Percentiles rank a stretch among this genome's conserved stretches.
These are phyloP conservation scores for Tothia fuscella DNA, from an alignment of 2,329 filamentous ascomycete genomes.

Conservation along the genomic window DNA sequence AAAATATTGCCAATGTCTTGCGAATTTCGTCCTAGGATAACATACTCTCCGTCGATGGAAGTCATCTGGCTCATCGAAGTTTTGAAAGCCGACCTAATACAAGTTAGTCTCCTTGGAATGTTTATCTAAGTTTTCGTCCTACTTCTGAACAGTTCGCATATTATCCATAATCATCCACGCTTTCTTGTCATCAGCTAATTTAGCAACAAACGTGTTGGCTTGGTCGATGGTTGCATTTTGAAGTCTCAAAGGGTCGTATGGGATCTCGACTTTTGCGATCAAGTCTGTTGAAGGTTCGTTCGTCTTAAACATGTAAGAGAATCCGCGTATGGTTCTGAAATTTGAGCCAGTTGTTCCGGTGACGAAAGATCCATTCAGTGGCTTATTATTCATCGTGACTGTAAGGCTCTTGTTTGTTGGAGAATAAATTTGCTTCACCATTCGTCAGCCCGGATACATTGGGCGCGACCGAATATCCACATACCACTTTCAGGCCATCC, in stretches of 20 bases:
- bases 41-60: slow-evolving; percentile 21
- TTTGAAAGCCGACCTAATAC: slow-evolving; percentile 5
- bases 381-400: slow-evolving; percentile 20
- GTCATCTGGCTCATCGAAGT: slow-evolving; percentile 24
- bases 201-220: slow-evolving; percentile 14
- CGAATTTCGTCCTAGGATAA: slow-evolving; percentile 20
- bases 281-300: slow-evolving; percentile 23
- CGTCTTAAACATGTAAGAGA: slow-evolving; percentile 23
- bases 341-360: slow-evolving; percentile 19
- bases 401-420: slow-evolving; percentile 21
- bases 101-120: neutral
- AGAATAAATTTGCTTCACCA: slow-evolving; percentile 19
- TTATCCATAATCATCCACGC: slow-evolving; percentile 25
- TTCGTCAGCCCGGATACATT: neutral
- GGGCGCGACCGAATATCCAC: too few relatives aligned
- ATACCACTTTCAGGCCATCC: slow-evolving; percentile 21
- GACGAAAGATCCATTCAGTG: slow-evolving; percentile 21
- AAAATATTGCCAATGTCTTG: slow-evolving; percentile 21
- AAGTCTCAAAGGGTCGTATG: slow-evolving; percentile 17
- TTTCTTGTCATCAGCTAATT: slow-evolving; percentile 15
- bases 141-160: slow-evolving; percentile 19
- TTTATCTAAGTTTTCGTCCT: neutral
- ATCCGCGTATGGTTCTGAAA: slow-evolving; percentile 20
- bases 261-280: slow-evolving; percentile 24
- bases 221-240: slow-evolving; percentile 14